Percentiles rank a stretch among this genome's conserved stretches.
Evolutionary conservation across 2,329 filamentous ascomycete genomes (phyloP).

Genomic region (Diaporthe nobilis): DNA sequence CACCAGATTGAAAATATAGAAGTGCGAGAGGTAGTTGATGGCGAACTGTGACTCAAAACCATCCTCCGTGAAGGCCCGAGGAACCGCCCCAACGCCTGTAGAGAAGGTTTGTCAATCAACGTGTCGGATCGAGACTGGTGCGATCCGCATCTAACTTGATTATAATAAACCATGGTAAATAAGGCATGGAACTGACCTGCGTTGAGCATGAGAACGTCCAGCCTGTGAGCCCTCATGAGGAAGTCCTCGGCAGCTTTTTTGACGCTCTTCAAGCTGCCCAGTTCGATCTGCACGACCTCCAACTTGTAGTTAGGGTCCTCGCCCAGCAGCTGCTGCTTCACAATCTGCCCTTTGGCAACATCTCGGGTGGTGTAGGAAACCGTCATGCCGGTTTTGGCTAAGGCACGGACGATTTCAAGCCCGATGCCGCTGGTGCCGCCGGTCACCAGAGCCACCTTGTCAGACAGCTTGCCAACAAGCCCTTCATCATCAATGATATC

Average conservation of each 20-base stretch:
- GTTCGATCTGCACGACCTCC: conserved; percentile 50
- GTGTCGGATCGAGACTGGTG: not conserved
- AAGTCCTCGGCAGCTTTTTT: conserved; percentile 42
- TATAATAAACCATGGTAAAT: not conserved
- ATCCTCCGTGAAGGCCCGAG: conserved; percentile 37
- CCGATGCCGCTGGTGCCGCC: conserved; percentile 56
- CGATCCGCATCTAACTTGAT: not conserved
- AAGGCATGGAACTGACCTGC: conserved; percentile 47
- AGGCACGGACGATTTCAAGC: conserved; percentile 56
- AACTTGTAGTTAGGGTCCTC: conserved; percentile 42
- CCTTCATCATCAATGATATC: conserved; percentile 51
- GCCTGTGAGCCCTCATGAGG: conserved; percentile 32
- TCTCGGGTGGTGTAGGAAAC: conserved; percentile 59
- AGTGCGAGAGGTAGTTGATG: conserved; percentile 46
- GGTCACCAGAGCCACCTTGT: conserved; percentile 56
- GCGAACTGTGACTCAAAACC: conserved; percentile 44
- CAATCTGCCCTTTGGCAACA: conserved; percentile 46
- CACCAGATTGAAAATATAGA: conserved; percentile 58
- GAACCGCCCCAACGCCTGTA: conserved; percentile 35
- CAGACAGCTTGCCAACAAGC: conserved; percentile 47
- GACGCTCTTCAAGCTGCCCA: conserved; percentile 47
- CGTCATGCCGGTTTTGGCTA: conserved; percentile 58
- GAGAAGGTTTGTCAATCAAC: not conserved
- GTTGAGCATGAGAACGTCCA: conserved; percentile 55
- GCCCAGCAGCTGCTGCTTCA: conserved; percentile 43